Evolutionary conservation across 176 grass and related monocot species (phyloP).

Genomic region (Cenchrus fungigraminus): DNA sequence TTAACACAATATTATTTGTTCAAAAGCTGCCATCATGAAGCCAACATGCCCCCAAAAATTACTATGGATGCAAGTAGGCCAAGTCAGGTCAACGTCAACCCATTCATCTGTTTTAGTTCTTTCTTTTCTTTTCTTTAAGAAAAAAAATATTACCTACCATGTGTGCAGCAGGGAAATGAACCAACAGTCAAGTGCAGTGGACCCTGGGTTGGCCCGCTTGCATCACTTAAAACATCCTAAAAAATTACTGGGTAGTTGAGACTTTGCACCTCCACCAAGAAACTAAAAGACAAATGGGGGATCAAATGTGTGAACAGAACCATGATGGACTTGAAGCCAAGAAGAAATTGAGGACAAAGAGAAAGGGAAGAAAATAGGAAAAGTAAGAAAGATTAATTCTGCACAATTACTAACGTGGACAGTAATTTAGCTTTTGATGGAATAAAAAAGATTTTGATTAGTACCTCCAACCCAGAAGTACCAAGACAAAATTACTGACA

Average conservation of each 20-base stretch:
- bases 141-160: not conserved
- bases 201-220: not conserved
- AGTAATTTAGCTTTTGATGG: not conserved
- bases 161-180: not conserved
- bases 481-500: not conserved
- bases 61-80: not conserved
- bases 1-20: not conserved
- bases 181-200: not conserved
- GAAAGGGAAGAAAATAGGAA: not conserved
- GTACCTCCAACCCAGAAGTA: not conserved
- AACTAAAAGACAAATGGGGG: slow-evolving; percentile 10
- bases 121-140: not conserved
- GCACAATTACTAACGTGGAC: not conserved
- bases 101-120: not conserved
- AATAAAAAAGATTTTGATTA: not conserved
- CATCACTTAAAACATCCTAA: not conserved
- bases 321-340: not conserved
- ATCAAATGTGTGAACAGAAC: slow-evolving; percentile 22
- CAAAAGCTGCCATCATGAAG: not conserved
- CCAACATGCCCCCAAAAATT: not conserved
- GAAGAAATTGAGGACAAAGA: not conserved
- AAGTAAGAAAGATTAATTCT: not conserved
- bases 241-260: not conserved
- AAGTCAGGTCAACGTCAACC: not conserved
- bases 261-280: slow-evolving; percentile 1